phyloP scores from a whole-genome alignment of 495 filamentous ascomycete species.

The Chaetomium fimeti region DNA sequence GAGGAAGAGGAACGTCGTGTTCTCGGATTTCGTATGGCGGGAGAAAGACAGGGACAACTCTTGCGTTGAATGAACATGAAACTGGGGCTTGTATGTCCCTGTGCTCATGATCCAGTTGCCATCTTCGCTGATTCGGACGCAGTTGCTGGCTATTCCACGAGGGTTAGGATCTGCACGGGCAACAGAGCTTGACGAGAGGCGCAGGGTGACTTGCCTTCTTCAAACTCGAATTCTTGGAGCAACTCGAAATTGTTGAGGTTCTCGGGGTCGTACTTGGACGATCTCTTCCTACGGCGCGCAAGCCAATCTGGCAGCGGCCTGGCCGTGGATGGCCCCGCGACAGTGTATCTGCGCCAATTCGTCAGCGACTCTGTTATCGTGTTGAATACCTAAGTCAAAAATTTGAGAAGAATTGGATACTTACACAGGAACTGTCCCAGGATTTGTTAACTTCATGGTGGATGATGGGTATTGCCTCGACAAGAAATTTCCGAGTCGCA shows the following conservation, averaged over 20 bases:
- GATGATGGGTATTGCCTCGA: constrained; percentile 17
- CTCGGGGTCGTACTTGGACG: constrained; percentile 88
- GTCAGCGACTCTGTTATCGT: constrained; percentile 1
- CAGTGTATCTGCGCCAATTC: constrained; percentile 57
- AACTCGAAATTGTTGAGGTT: constrained; percentile 92
- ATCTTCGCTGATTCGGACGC: constrained; percentile 89
- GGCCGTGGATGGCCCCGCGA: constrained; percentile 87
- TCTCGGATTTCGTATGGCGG: constrained; percentile 89
- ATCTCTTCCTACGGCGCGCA: constrained; percentile 83
- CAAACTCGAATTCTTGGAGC: constrained; percentile 97
- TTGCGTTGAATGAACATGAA: constrained; percentile 90
- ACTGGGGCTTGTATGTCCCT: constrained; percentile 92
- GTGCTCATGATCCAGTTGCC: constrained; percentile 98
- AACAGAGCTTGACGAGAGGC: background rate
- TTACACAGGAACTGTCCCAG: constrained; percentile 82
- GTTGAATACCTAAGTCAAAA: background rate
- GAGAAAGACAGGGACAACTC: constrained; percentile 90
- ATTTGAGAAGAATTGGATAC: background rate
- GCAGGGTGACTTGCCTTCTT: constrained; percentile 54
- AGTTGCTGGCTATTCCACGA: constrained; percentile 65
- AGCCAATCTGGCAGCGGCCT: constrained; percentile 94
- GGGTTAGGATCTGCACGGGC: constrained; percentile 12
- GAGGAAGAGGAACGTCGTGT: constrained; percentile 88
- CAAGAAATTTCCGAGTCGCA: constrained; percentile 11
- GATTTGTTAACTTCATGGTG: constrained; percentile 83